These are phyloP conservation scores for Tolypocladium ophioglossoides DNA, from an alignment of 2,329 filamentous ascomycete species.

Conservation along the genomic window DNA sequence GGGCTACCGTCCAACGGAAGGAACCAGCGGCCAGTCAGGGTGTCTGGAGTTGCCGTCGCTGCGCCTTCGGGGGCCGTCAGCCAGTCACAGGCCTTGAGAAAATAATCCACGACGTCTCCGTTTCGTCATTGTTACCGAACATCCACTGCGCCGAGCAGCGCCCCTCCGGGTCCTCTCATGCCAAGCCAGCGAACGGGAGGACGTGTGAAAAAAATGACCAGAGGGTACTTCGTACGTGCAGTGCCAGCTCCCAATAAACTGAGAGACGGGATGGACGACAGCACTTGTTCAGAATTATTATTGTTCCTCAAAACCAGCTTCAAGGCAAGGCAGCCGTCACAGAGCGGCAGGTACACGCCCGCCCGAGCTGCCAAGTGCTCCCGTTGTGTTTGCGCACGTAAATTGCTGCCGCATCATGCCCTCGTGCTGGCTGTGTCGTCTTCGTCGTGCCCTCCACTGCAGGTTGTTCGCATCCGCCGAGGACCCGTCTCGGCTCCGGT, in stretches of 20 bases:
- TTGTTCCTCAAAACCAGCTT: neutral
- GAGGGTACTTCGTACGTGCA: neutral
- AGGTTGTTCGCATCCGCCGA: neutral
- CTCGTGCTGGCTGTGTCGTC: too few species aligned
- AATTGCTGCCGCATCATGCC: neutral
- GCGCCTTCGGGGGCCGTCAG: neutral
- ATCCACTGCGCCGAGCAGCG: slow-evolving; percentile 1
- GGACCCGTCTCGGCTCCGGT: slow-evolving; percentile 5
- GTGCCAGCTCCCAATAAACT: neutral
- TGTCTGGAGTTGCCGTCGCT: neutral
- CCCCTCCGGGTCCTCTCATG: neutral
- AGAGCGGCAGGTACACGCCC: neutral
- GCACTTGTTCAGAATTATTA: neutral
- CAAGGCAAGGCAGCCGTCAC: neutral
- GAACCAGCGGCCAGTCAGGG: neutral
- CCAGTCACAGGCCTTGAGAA: slow-evolving; percentile 14
- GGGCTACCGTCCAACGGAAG: neutral
- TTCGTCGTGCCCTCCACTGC: too few species aligned
- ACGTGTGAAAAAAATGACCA: slow-evolving; percentile 3
- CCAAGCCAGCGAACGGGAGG: slow-evolving; percentile 1
- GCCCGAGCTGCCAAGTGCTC: neutral
- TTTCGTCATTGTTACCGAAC: slow-evolving; percentile 8
- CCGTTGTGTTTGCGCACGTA: neutral
- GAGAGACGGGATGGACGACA: too few species aligned
- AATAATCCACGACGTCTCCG: slow-evolving; percentile 10